These are phyloP conservation scores for Skeletonema marinoi DNA, from an alignment of 108 stramenopile genomes.

Conservation along the genomic window DNA sequence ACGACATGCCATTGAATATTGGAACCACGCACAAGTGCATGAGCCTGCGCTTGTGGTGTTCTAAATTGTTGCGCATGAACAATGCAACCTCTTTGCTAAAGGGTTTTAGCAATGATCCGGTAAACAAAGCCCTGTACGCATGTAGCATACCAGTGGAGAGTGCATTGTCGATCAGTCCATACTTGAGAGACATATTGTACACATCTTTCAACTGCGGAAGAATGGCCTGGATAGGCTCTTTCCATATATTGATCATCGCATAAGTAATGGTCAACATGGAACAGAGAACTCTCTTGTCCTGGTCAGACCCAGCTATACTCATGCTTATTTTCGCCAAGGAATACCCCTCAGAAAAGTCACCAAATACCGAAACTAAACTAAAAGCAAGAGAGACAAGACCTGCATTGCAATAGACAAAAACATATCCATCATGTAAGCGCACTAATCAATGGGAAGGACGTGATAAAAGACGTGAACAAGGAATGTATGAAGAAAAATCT, in stretches of 20 bases:
- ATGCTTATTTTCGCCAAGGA: background rate
- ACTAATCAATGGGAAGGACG: background rate
- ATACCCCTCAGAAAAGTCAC: background rate
- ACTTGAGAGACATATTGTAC: slow-evolving; percentile 1
- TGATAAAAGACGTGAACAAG: background rate
- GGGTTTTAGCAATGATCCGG: background rate
- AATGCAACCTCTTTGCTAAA: background rate
- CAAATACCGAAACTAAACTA: background rate
- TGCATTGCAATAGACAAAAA: background rate
- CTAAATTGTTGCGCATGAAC: slow-evolving; percentile 1
- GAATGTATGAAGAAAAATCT: background rate
- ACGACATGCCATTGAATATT: background rate
- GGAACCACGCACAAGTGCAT: background rate
- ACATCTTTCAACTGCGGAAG: slow-evolving; percentile 2
- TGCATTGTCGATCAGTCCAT: background rate
- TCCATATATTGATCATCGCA: slow-evolving; percentile 8
- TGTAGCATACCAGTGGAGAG: background rate
- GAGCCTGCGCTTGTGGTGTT: background rate
- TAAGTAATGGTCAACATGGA: background rate
- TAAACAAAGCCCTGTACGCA: slow-evolving; percentile 1
- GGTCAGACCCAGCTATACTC: background rate
- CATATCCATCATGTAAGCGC: background rate
- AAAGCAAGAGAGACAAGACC: background rate
- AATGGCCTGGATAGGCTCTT: slow-evolving; percentile 12
- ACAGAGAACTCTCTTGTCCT: background rate